A percentile compares a stretch with the other conserved stretches of the same genome.
Conservation (phyloP, 73 alveolate genomes). For the Paraurostyla sp. region DNA sequence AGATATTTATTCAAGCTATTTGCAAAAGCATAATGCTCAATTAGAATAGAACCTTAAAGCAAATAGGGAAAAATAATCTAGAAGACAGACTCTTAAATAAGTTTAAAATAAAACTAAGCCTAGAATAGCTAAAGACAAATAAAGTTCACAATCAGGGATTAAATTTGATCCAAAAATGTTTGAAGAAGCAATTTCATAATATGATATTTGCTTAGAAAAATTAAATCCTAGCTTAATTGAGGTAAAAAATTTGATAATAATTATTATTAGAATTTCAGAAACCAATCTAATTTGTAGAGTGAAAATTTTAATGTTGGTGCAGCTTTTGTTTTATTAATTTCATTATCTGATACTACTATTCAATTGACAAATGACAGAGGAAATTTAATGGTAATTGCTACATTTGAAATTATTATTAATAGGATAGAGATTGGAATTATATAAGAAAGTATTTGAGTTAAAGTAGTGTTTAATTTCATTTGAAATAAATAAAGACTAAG, state of each 20-base stretch:
- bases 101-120: neutral
- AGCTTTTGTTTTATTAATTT: conserved; percentile 8
- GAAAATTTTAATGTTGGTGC: conserved; percentile 24
- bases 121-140: neutral
- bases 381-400: neutral
- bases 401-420: neutral
- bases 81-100: no score
- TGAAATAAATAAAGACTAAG: neutral
- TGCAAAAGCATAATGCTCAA: no score
- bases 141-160: neutral
- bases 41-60: no score
- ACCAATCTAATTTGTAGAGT: neutral
- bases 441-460: conserved; percentile 22
- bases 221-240: neutral
- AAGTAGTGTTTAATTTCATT: neutral
- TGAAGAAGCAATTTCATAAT: neutral
- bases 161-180: neutral
- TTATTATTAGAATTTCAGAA: conserved; percentile 1
- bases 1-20: no score
- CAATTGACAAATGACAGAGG: conserved; percentile 23
- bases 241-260: neutral
- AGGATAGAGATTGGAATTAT: conserved; percentile 34
- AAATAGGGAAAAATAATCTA: no score
- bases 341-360: neutral
- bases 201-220: neutral